Evolutionary conservation across 441 rosid genomes (phyloP).

Genomic region (Corymbia citriodora): DNA sequence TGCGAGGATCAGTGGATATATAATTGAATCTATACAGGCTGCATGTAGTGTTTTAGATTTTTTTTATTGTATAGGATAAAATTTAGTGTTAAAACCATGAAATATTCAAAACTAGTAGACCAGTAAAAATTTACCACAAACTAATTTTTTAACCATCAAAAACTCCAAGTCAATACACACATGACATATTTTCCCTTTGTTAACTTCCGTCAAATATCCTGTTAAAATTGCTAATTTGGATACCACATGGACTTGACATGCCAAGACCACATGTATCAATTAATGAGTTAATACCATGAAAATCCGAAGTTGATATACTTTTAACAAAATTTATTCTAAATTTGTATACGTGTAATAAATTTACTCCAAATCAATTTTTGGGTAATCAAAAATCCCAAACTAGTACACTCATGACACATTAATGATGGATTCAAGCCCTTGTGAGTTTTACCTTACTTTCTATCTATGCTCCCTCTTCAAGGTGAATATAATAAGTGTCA

Average conservation of each 20-base stretch:
- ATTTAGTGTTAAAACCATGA: neutral
- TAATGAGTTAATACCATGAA: neutral
- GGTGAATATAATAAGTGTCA: neutral
- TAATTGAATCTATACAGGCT: neutral
- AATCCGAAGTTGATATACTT: too few relatives aligned
- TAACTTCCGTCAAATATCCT: neutral
- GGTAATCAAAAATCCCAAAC: too few relatives aligned
- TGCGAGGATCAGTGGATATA: neutral
- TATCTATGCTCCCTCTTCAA: neutral
- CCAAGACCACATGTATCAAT: neutral
- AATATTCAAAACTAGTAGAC: neutral
- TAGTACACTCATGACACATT: neutral
- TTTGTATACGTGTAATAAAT: too few relatives aligned
- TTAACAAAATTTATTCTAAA: too few relatives aligned
- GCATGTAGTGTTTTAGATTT: neutral
- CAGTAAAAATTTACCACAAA: too few relatives aligned
- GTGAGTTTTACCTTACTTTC: neutral
- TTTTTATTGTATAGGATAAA: neutral
- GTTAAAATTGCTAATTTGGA: neutral
- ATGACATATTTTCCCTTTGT: neutral
- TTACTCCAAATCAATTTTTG: too few relatives aligned
- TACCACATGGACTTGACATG: neutral
- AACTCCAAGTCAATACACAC: fast-evolving
- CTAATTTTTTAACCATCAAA: too few relatives aligned
- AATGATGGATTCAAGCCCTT: neutral